Evolutionary conservation across 148 eudicot genomes (phyloP).

Genomic region (Agrostemma githago): DNA sequence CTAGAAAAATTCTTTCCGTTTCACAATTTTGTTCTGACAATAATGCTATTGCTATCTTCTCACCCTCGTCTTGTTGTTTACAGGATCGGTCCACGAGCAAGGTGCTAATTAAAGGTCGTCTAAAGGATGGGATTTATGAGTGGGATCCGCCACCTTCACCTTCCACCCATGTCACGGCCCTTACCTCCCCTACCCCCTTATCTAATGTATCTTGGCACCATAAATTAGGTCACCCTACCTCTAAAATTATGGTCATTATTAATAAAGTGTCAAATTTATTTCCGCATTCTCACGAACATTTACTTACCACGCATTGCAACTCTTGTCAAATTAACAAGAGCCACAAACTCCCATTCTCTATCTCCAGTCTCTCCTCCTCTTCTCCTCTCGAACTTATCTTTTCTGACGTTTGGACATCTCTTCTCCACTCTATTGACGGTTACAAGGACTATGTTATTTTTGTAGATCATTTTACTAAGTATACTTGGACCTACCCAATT

Average conservation of each 20-base stretch:
- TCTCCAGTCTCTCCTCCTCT: neutral
- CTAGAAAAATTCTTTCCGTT: neutral
- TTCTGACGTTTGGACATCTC: neutral
- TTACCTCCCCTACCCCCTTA: neutral
- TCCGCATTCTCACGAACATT: too few relatives aligned
- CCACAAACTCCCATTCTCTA: neutral
- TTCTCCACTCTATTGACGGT: neutral
- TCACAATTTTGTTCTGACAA: neutral
- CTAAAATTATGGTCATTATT: neutral
- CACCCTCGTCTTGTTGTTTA: neutral
- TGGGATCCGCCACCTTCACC: too few relatives aligned
- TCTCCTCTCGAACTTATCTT: neutral
- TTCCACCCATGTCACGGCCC: neutral
- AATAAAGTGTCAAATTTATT: neutral
- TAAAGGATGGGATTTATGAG: too few relatives aligned
- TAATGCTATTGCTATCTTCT: neutral
- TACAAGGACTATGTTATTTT: conserved; percentile 6
- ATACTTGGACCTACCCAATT: conserved; percentile 6
- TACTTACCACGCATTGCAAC: neutral
- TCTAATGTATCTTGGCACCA: neutral
- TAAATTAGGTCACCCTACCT: neutral
- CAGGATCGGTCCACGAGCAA: neutral
- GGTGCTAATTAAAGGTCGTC: neutral
- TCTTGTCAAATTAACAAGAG: neutral
- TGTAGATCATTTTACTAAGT: conserved; percentile 11